Percentiles rank a stretch among this genome's conserved stretches.
Evolutionary conservation across 495 filamentous ascomycete species (phyloP).

Genomic region (Elaphomyces granulatus): DNA sequence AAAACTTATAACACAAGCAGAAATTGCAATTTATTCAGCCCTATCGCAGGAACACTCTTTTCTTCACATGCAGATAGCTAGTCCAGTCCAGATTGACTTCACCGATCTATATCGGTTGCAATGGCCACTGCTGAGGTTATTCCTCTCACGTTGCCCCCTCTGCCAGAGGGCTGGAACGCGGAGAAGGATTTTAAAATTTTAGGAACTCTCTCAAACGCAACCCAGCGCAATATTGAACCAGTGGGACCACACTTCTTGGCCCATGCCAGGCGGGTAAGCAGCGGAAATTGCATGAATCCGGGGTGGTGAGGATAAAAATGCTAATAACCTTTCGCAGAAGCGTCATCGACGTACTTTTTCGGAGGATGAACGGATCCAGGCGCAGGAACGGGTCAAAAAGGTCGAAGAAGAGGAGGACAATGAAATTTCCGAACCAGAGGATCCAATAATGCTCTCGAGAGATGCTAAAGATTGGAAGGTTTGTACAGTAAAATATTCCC

Average conservation of each 20-base stretch:
- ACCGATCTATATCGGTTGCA: too few relatives aligned
- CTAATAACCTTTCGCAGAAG: slow-evolving; percentile 32
- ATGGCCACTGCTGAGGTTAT: slow-evolving; percentile 36
- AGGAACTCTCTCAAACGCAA: slow-evolving; percentile 50
- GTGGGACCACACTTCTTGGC: slow-evolving; percentile 96
- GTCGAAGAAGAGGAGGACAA: slow-evolving; percentile 81
- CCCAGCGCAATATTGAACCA: slow-evolving; percentile 77
- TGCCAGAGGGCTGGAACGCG: slow-evolving; percentile 69
- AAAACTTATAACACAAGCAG: too few relatives aligned
- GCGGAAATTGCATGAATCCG: not conserved
- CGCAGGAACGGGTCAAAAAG: slow-evolving; percentile 86
- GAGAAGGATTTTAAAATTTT: slow-evolving; percentile 86
- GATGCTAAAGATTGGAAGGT: slow-evolving; percentile 99
- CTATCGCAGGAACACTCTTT: too few relatives aligned
- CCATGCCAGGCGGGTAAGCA: slow-evolving; percentile 73
- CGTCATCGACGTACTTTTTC: slow-evolving; percentile 96
- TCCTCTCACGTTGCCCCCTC: slow-evolving; percentile 51
- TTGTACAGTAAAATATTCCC: too few relatives aligned
- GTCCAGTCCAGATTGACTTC: too few relatives aligned
- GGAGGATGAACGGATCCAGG: slow-evolving; percentile 94
- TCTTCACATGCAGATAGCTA: too few relatives aligned
- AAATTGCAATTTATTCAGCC: too few relatives aligned
- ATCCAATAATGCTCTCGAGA: slow-evolving; percentile 73
- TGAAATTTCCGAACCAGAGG: slow-evolving; percentile 86
- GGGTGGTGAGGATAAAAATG: not conserved